Evolutionary conservation across 805 yeast genomes (phyloP).

Genomic region (Lipomyces anomalus): DNA sequence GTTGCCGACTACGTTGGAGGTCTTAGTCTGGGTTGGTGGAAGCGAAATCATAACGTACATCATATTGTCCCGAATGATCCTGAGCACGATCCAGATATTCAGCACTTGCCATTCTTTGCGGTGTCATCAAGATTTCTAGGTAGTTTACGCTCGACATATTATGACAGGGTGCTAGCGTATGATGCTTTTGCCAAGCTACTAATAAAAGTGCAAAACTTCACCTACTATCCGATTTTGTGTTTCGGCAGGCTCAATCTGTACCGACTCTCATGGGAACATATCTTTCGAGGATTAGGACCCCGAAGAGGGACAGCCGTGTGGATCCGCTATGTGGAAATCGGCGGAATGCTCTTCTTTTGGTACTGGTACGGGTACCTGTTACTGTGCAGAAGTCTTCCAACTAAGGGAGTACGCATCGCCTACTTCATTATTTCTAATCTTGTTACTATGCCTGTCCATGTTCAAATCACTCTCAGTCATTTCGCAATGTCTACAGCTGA

Average conservation of each 20-base stretch:
- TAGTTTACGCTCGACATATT: constrained; percentile 71
- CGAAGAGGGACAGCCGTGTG: constrained; percentile 76
- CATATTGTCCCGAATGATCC: constrained; percentile 90
- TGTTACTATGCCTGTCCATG: constrained; percentile 87
- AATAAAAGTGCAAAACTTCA: constrained; percentile 59
- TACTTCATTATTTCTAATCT: constrained; percentile 70
- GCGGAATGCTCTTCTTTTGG: constrained; percentile 61
- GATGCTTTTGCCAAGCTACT: constrained; percentile 57
- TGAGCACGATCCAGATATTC: constrained; percentile 90
- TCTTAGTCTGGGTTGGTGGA: constrained; percentile 91
- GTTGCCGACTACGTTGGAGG: constrained; percentile 85
- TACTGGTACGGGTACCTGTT: constrained; percentile 77
- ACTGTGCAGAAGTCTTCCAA: constrained; percentile 47
- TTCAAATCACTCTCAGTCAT: constrained; percentile 82
- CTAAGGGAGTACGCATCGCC: constrained; percentile 48
- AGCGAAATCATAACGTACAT: constrained; percentile 87
- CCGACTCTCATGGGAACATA: constrained; percentile 71
- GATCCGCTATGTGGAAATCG: constrained; percentile 73
- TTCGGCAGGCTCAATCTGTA: constrained; percentile 85
- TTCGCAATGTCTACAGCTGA: constrained; percentile 93
- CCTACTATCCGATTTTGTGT: constrained; percentile 71
- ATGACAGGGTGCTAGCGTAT: constrained; percentile 59
- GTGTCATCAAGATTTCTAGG: constrained; percentile 67
- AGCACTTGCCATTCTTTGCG: constrained; percentile 86
- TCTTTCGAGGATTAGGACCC: constrained; percentile 74